Percentiles rank a stretch among this genome's conserved stretches.
Evolutionary conservation across 805 yeast species (phyloP).

Genomic region (Sungouiella thailandica): DNA sequence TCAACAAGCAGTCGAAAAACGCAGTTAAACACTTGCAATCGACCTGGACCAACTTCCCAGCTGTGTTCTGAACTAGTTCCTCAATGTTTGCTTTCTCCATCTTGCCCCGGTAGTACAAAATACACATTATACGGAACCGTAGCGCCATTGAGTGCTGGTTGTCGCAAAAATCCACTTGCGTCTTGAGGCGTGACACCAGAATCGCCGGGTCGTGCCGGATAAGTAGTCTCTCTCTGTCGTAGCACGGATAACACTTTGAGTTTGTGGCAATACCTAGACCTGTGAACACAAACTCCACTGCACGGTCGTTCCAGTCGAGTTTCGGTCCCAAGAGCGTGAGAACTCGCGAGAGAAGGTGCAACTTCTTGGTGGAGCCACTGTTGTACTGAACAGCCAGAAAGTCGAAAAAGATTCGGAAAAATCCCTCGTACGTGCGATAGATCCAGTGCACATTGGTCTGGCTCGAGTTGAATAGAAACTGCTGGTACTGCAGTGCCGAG

Average conservation of each 20-base stretch:
- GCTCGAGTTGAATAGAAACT: constrained; percentile 13
- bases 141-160: constrained; percentile 24
- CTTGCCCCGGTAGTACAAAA: not conserved
- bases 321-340: constrained; percentile 19
- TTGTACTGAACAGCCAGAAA: constrained; percentile 15
- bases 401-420: constrained; percentile 18
- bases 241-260: constrained; percentile 21
- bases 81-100: not conserved
- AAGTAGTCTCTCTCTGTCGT: constrained; percentile 21
- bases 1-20: constrained; percentile 12
- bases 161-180: constrained; percentile 14
- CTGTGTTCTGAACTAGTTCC: constrained; percentile 9
- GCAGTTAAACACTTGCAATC: constrained; percentile 10
- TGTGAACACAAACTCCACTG: constrained; percentile 23
- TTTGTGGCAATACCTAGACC: constrained; percentile 20
- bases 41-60: constrained; percentile 7
- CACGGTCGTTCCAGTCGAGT: constrained; percentile 26
- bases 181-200: constrained; percentile 9
- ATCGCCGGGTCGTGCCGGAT: constrained; percentile 16
- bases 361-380: not conserved
- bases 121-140: constrained; percentile 8
- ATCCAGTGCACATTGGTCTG: constrained; percentile 19
- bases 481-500: constrained; percentile 17
- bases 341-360: constrained; percentile 7
- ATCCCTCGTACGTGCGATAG: constrained; percentile 18